Evolutionary conservation across 1,139 yeast species (phyloP).

Genomic region (Pichia sp.): DNA sequence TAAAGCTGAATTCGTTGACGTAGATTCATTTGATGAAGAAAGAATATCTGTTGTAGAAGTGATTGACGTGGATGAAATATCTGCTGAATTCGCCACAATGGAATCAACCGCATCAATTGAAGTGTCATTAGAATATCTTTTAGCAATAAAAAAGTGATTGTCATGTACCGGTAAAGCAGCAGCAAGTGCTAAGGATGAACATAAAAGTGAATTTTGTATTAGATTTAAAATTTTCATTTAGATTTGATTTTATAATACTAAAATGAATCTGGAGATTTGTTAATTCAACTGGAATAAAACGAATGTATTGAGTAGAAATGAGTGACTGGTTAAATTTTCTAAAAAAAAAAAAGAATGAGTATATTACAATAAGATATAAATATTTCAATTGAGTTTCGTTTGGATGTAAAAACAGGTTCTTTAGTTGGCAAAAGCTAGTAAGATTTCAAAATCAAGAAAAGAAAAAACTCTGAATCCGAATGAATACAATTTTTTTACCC

Average conservation of each 20-base stretch:
- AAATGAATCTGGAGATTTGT: constrained; percentile 1
- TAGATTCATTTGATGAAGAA: not conserved
- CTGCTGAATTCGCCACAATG: too few relatives aligned
- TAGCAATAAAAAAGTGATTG: constrained; percentile 16
- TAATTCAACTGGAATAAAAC: constrained; percentile 19
- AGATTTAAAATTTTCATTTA: not conserved
- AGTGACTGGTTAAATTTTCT: constrained; percentile 23
- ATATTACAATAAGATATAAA: not conserved
- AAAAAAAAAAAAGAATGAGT: not conserved
- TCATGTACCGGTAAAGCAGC: constrained; percentile 13
- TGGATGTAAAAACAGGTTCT: too few relatives aligned
- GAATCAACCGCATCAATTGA: not conserved
- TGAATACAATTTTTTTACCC: too few relatives aligned
- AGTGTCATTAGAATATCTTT: constrained; percentile 21
- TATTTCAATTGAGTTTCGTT: too few relatives aligned
- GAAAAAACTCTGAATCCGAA: too few relatives aligned
- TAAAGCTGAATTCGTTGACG: too few relatives aligned
- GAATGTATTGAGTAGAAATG: constrained; percentile 10
- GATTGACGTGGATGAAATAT: not conserved
- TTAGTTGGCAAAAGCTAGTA: too few relatives aligned
- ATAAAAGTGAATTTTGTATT: not conserved
- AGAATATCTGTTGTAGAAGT: constrained; percentile 4
- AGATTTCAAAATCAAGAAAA: too few relatives aligned
- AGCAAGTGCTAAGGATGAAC: constrained; percentile 14
- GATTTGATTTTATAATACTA: too few relatives aligned